Evolutionary conservation across 805 yeast genomes (phyloP).

Genomic region (Monosporozyma aquatica): DNA sequence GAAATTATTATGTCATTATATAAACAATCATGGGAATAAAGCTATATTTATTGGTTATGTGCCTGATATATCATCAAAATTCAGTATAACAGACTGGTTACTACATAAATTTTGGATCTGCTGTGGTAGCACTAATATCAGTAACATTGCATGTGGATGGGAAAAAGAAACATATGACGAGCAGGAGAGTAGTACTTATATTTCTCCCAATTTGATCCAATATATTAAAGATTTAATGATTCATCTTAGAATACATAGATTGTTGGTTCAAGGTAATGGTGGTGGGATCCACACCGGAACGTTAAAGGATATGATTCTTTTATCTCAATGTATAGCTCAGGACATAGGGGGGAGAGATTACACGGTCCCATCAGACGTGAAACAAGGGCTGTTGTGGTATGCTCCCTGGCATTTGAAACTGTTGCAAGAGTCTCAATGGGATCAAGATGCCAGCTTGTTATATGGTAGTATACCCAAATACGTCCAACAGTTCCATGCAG

Average conservation of each 20-base stretch:
- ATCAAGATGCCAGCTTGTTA: constrained; percentile 17
- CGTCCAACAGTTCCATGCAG: constrained; percentile 16
- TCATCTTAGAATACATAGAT: constrained; percentile 46
- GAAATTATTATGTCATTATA: constrained; percentile 3
- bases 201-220: constrained; percentile 20
- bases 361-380: constrained; percentile 46
- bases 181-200: neutral
- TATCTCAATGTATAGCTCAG: constrained; percentile 36
- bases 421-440: constrained; percentile 15
- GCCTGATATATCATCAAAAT: neutral
- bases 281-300: constrained; percentile 46
- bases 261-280: constrained; percentile 32
- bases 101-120: constrained; percentile 37
- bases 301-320: constrained; percentile 35
- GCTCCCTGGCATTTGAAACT: constrained; percentile 43
- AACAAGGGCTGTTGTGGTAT: constrained; percentile 38
- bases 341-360: constrained; percentile 29
- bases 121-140: constrained; percentile 4
- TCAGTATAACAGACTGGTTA: constrained; percentile 16
- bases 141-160: no score
- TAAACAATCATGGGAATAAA: neutral
- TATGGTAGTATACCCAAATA: constrained; percentile 26
- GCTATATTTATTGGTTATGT: neutral
- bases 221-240: constrained; percentile 53
- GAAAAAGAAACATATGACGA: no score